Base-by-base conservation (phyloP, 805 yeast species). In the Kodamaea kaohsiungensis region DNA sequence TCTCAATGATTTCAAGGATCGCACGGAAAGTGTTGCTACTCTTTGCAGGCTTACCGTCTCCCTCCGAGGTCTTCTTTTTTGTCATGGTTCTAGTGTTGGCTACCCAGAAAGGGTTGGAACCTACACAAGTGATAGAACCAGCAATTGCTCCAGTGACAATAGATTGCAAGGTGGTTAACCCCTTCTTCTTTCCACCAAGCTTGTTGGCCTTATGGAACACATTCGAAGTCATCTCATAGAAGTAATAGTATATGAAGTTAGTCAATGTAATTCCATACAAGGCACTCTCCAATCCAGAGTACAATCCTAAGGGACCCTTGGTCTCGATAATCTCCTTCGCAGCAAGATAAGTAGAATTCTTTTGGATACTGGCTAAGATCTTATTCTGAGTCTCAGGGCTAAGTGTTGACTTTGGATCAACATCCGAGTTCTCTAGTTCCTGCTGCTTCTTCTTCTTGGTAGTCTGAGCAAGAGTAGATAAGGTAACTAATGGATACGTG, bases 81-180 rank as follows among this genome's bases (percentile, higher is more conserved):
- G 92, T 91, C 61, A 96, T 89, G 82, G 87, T 84, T 65, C 97
- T 81, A 2, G 98, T 91, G 67, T 91, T 91, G 46, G 96, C 95
- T 45, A 91, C 96, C 98, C 98, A 91, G 61, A 90, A 84, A 19
- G 98, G 98, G 68, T 91, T 91, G 10, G 96, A 86, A 9, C 86
- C 79, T 17, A 88, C 74, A 49, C 91, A 88, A 2, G 97, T 91
- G 39, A 91, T 82, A 8, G 91, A 81, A 0, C 98, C 97, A 1
- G 97, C 96, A 64, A 89, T 77, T 0, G 95, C 87, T 25, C 98
- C 96, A 1, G 91, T 86, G 5, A 79, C 56, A 62, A 91, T 86
- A 52, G 90, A 82, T 70, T 90, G 91, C 3, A 77, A 51, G 1
- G 96, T 84, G 25, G 83, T 72, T 61, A 85, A 67, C 1, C 83